Conservation (phyloP, 257 asterid species). For the Plantago ovata region DNA sequence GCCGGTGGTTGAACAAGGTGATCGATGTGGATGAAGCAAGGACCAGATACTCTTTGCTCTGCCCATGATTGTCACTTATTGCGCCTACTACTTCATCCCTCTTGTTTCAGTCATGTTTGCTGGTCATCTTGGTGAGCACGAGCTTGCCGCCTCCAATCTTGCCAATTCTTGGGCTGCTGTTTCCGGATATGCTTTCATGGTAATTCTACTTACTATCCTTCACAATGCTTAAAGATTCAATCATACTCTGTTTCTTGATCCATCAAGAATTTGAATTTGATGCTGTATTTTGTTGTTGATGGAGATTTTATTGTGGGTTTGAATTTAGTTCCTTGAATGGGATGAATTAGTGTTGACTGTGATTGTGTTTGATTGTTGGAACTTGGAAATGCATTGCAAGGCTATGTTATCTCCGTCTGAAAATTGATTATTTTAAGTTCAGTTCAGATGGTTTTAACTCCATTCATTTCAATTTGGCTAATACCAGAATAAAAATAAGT, state of each 20-base stretch:
- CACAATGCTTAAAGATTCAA: no score
- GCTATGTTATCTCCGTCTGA: no score
- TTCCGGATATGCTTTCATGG: slow-evolving; percentile 63
- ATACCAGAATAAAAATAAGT: no score
- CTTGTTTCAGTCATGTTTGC: slow-evolving; percentile 77
- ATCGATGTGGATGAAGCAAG: slow-evolving; percentile 61
- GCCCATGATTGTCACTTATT: slow-evolving; percentile 58
- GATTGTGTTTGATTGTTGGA: no score
- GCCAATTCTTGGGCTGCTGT: slow-evolving; percentile 80
- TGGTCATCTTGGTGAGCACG: slow-evolving; percentile 71
- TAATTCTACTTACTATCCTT: not conserved
- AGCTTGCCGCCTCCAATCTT: slow-evolving; percentile 68
- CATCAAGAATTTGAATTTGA: not conserved
- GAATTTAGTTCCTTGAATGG: no score
- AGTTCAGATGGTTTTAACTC: no score
- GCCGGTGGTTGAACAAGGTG: slow-evolving; percentile 32
- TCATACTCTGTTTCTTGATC: not conserved
- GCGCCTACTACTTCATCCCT: slow-evolving; percentile 46
- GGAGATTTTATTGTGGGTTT: no score
- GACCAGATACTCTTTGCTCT: slow-evolving; percentile 47
- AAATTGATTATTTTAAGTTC: no score
- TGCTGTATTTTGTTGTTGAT: not conserved
- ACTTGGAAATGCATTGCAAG: no score
- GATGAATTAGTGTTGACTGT: no score
- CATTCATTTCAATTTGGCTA: no score